These are phyloP conservation scores for Aspergillus cavernicola DNA, from an alignment of 495 filamentous ascomycete species.

Conservation along the genomic window DNA sequence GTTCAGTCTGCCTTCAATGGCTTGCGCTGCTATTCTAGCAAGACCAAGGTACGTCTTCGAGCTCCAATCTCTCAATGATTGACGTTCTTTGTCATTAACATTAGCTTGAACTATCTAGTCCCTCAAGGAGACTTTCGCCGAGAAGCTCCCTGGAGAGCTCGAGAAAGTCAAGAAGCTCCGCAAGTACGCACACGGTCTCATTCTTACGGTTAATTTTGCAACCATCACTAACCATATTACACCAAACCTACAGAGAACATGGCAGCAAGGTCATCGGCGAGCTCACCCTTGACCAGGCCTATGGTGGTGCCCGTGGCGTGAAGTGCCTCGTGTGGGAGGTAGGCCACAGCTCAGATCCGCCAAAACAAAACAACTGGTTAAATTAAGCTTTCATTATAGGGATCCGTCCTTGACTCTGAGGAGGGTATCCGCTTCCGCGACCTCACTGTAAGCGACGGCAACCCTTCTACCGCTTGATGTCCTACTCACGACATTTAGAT, in stretches of 20 bases:
- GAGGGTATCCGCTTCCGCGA: slow-evolving; percentile 99
- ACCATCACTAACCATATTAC: slow-evolving; percentile 21
- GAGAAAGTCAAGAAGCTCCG: slow-evolving; percentile 98
- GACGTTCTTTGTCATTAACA: neutral
- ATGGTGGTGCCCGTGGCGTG: slow-evolving; percentile 98
- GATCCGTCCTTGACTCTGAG: slow-evolving; percentile 95
- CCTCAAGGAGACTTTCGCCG: slow-evolving; percentile 97
- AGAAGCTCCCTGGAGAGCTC: slow-evolving; percentile 88
- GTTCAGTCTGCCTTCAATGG: slow-evolving; percentile 74
- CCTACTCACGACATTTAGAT: slow-evolving; percentile 52
- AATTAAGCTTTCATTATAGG: slow-evolving; percentile 53
- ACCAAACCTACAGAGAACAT: slow-evolving; percentile 62
- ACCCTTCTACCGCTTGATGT: neutral
- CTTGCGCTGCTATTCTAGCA: slow-evolving; percentile 80
- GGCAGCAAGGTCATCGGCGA: slow-evolving; percentile 94
- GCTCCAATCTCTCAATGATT: neutral
- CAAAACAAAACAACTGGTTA: neutral
- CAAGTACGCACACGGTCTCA: slow-evolving; percentile 59
- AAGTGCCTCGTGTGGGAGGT: slow-evolving; percentile 98
- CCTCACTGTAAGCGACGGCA: slow-evolving; percentile 63
- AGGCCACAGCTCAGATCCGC: slow-evolving; percentile 14
- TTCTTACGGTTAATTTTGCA: neutral
- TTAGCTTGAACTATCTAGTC: slow-evolving; percentile 51
- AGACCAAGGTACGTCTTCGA: slow-evolving; percentile 66
- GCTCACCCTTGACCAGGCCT: slow-evolving; percentile 98